Percentiles rank a stretch among this genome's conserved stretches.
Conservation (phyloP, 2,329 filamentous ascomycete genomes). For the Pseudocercospora ulei region DNA sequence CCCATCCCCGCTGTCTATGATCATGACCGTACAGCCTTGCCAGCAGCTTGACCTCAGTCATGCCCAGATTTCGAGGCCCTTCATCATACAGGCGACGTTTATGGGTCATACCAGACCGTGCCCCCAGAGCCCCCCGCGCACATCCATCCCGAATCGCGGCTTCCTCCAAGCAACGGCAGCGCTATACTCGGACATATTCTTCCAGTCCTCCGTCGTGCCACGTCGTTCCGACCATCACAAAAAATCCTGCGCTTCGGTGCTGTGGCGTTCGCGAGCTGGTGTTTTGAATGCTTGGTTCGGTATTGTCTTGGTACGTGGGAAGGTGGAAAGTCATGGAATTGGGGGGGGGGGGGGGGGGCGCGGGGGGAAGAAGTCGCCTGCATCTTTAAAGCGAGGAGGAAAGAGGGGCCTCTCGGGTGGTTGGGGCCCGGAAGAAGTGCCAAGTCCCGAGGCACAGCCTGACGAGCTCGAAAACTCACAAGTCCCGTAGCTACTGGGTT, state of each 20-base stretch:
- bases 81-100: too few species aligned
- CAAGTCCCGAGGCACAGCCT: too few species aligned
- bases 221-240: not conserved
- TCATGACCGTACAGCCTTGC: not conserved
- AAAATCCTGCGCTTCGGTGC: too few species aligned
- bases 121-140: not conserved
- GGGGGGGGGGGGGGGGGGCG: constrained; percentile 8
- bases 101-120: too few species aligned
- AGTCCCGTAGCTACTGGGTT: too few species aligned
- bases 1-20: constrained; percentile 5
- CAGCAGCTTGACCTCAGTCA: not conserved
- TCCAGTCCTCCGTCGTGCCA: constrained; percentile 3
- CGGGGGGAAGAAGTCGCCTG: not conserved
- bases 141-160: not conserved
- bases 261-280: constrained; percentile 20
- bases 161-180: not conserved
- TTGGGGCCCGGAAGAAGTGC: too few species aligned
- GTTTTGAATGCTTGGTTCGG: constrained; percentile 12
- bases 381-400: constrained; percentile 10
- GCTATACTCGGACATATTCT: not conserved
- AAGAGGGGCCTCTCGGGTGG: too few species aligned
- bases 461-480: too few species aligned
- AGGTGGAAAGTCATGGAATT: constrained; percentile 11
- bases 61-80: too few species aligned
- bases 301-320: constrained; percentile 11